A percentile compares a stretch with the other conserved stretches of the same genome.
Conservation (phyloP, 495 filamentous ascomycete genomes). For the Parachaetomium inaequale region DNA sequence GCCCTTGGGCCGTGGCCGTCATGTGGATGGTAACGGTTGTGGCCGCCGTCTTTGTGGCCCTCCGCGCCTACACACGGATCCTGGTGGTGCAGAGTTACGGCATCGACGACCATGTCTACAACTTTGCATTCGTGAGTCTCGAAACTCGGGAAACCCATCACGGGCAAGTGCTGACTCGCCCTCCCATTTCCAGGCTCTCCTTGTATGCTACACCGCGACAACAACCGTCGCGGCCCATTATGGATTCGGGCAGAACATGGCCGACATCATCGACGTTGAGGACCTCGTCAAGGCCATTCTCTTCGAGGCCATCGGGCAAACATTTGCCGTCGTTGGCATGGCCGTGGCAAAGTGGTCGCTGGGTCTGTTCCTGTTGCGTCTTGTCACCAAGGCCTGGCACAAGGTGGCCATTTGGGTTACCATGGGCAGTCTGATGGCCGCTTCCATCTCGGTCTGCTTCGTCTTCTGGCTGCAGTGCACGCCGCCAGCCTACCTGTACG, state of each 20-base stretch:
- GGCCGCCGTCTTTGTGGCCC: not conserved
- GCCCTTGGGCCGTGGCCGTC: not conserved
- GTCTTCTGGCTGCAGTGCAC: conserved; percentile 1
- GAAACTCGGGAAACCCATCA: not conserved
- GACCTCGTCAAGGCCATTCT: not conserved
- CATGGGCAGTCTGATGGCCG: not conserved
- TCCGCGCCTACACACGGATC: not conserved
- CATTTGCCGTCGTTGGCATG: not conserved
- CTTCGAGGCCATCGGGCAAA: not conserved
- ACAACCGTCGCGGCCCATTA: not conserved
- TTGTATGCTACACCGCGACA: not conserved
- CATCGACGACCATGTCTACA: not conserved
- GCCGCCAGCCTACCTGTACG: not conserved
- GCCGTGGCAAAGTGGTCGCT: not conserved
- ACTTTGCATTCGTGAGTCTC: not conserved
- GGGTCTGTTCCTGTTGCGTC: not conserved
- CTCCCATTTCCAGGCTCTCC: not conserved
- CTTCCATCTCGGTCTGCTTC: not conserved
- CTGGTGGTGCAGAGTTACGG: not conserved
- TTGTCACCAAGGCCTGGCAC: not conserved
- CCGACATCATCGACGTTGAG: not conserved
- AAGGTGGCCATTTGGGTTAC: not conserved
- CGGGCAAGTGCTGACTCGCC: not conserved
- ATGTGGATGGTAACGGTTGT: not conserved
- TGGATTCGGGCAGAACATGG: not conserved